Conservation (phyloP, 2,329 filamentous ascomycete species). For the Sordariomycetes sp. region DNA sequence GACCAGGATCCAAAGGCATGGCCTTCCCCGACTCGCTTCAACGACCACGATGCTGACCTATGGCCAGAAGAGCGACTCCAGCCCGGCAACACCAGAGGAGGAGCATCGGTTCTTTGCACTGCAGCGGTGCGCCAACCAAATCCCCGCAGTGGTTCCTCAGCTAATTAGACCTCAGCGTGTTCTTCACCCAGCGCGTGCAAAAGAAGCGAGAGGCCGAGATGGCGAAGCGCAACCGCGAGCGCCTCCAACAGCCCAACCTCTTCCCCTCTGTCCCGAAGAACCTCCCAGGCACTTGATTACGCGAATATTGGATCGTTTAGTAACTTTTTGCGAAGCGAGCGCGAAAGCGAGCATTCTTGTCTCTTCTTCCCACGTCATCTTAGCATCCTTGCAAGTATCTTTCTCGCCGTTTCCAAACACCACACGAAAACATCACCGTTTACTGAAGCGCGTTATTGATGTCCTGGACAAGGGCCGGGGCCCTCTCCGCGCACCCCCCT, state of each 20-base stretch:
- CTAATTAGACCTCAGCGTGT: conserved; percentile 42
- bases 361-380: background rate
- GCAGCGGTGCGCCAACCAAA: conserved; percentile 48
- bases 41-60: too few relatives aligned
- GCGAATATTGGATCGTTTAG: background rate
- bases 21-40: background rate
- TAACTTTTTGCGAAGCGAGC: background rate
- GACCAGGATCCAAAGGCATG: conserved; percentile 6
- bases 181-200: conserved; percentile 77
- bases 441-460: background rate
- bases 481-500: background rate
- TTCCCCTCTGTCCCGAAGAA: conserved; percentile 80
- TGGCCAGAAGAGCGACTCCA: conserved; percentile 8
- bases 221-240: conserved; percentile 71
- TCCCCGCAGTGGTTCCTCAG: background rate
- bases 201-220: conserved; percentile 43
- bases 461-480: background rate
- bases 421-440: background rate
- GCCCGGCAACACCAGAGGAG: conserved; percentile 33
- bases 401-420: background rate
- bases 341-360: background rate
- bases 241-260: conserved; percentile 63
- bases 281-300: conserved; percentile 24
- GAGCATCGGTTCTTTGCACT: conserved; percentile 74
- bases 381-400: background rate